A percentile compares a stretch with the other conserved stretches of the same genome.
Evolutionary conservation across 2,329 filamentous ascomycete species (phyloP).

Genomic region (Talaromyces atroroseus): DNA sequence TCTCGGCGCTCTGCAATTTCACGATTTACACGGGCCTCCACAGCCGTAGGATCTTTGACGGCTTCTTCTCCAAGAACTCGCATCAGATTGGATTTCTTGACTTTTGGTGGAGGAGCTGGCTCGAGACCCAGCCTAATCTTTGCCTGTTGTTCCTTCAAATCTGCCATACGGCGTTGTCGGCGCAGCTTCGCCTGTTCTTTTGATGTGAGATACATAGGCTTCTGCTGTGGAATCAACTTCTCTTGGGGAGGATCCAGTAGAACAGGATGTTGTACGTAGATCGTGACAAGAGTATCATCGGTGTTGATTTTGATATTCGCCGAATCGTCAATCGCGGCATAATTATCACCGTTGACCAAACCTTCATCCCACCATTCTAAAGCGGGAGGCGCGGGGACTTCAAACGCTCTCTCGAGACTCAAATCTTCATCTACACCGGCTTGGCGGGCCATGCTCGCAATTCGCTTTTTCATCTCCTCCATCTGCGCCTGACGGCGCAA

Average conservation of each 20-base stretch:
- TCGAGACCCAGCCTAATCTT: slow-evolving; percentile 89
- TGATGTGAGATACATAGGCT: slow-evolving; percentile 85
- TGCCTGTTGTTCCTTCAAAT: slow-evolving; percentile 91
- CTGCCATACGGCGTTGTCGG: slow-evolving; percentile 82
- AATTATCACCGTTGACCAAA: slow-evolving; percentile 67
- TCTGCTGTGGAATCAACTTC: slow-evolving; percentile 68
- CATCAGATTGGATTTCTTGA: slow-evolving; percentile 98
- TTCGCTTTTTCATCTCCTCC: slow-evolving; percentile 90
- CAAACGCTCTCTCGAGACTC: slow-evolving; percentile 81
- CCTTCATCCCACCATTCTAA: slow-evolving; percentile 99
- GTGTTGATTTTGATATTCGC: slow-evolving; percentile 66
- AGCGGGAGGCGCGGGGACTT: slow-evolving; percentile 75
- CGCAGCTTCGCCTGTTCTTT: slow-evolving; percentile 90
- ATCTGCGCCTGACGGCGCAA: slow-evolving; percentile 79
- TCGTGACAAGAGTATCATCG: slow-evolving; percentile 80
- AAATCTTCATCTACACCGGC: slow-evolving; percentile 91
- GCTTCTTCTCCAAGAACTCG: slow-evolving; percentile 86
- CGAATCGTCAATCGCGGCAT: slow-evolving; percentile 63
- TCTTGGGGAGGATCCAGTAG: slow-evolving; percentile 88
- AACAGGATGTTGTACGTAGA: slow-evolving; percentile 89
- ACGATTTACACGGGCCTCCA: slow-evolving; percentile 86
- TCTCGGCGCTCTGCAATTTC: slow-evolving; percentile 84
- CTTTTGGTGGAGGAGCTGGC: slow-evolving; percentile 86
- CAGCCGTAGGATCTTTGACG: slow-evolving; percentile 94
- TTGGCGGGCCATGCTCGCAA: slow-evolving; percentile 79